phyloP scores from a whole-genome alignment of 129 eudicot genomes.

The Apium graveolens region DNA sequence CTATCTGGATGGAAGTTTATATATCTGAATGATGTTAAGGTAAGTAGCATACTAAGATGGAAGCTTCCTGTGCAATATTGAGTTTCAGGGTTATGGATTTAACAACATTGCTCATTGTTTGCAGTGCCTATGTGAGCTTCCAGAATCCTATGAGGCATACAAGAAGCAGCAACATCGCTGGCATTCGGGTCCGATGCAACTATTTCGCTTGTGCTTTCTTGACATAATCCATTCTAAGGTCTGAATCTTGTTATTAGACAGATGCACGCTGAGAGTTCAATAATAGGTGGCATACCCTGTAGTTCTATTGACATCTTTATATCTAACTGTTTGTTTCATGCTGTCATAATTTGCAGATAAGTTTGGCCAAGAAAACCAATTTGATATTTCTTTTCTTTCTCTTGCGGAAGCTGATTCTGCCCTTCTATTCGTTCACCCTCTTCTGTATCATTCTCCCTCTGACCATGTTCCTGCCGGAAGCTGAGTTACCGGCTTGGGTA shows the following conservation, averaged over 20 bases:
- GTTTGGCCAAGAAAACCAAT: constrained; percentile 64
- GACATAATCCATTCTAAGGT: constrained; percentile 64
- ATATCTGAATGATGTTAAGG: constrained; percentile 81
- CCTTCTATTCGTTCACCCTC: constrained; percentile 83
- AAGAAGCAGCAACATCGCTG: constrained; percentile 81
- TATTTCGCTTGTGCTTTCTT: constrained; percentile 60
- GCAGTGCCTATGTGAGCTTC: constrained; percentile 81
- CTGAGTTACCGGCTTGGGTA: constrained; percentile 78
- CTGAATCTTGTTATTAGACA: constrained; percentile 12
- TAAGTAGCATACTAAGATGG: constrained; percentile 4
- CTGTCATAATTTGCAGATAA: constrained; percentile 40
- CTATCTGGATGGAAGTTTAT: constrained; percentile 87
- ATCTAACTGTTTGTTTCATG: background rate
- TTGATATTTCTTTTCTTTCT: constrained; percentile 73
- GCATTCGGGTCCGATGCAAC: constrained; percentile 87
- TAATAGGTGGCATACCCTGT: background rate
- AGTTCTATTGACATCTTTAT: background rate
- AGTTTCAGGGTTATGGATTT: constrained; percentile 1
- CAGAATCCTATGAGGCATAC: constrained; percentile 81
- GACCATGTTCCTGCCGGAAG: constrained; percentile 88
- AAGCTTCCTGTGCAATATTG: background rate
- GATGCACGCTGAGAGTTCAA: background rate
- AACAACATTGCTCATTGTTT: constrained; percentile 12
- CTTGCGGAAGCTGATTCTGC: constrained; percentile 76
- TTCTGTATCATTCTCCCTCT: constrained; percentile 88